Conservation (phyloP, 495 filamentous ascomycete species). For the Neurospora sp. region DNA sequence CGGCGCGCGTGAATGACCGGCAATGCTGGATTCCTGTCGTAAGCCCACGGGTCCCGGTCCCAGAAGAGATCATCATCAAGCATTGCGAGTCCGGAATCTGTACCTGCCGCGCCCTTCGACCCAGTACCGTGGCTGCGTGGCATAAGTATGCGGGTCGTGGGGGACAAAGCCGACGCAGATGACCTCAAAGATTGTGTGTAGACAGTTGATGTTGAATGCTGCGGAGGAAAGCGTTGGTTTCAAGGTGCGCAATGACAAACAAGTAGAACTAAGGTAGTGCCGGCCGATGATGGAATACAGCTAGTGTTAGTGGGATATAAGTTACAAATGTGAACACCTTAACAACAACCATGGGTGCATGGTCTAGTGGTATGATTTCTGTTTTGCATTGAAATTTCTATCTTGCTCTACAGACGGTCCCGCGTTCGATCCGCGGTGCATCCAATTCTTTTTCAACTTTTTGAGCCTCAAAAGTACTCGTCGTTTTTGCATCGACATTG, state of each 20-base stretch:
- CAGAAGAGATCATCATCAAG: neutral
- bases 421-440: constrained; percentile 9
- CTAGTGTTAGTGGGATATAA: neutral
- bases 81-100: neutral
- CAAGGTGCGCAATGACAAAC: neutral
- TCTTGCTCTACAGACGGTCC: constrained; percentile 8
- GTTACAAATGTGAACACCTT: no score
- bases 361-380: constrained; percentile 8
- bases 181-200: neutral
- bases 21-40: neutral
- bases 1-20: neutral
- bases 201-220: neutral
- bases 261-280: no score
- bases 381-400: constrained; percentile 3
- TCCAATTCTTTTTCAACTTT: neutral
- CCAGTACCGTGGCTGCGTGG: neutral
- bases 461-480: neutral
- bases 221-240: neutral
- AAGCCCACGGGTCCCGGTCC: neutral
- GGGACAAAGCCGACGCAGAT: neutral
- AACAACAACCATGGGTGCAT: constrained; percentile 2
- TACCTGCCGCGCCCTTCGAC: neutral
- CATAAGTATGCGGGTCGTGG: neutral
- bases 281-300: neutral
- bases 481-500: neutral